Evolutionary conservation across 2,329 filamentous ascomycete genomes (phyloP), one percentile per base, ranked within the genome.

Genomic region (Alternaria infectoria): DNA sequence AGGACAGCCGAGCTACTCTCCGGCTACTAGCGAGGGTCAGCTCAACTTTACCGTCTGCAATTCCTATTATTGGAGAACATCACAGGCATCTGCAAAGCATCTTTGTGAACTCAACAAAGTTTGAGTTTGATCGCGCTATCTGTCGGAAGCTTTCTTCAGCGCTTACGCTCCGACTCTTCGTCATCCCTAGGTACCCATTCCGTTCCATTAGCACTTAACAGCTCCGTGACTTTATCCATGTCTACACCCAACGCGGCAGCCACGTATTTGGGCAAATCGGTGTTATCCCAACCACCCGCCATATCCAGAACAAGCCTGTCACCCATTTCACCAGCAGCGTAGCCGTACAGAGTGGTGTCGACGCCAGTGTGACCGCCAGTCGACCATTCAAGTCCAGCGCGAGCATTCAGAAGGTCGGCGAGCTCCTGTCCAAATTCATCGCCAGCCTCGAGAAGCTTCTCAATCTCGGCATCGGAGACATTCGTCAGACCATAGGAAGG

Each of bases 331-430:
- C 71, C 72, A 40, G 28, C 64, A 12, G 62, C 80, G 43, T 81
- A 79, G 5, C 79, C 80, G 55, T 78, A 79, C 15, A 82, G 67
- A 1, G 73, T 78, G 21, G 80, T 71, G 61, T 82, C 81, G 25
- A 77, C 73, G 44, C 70, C 79, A 3, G 76, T 77, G 60, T 82
- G 80, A 0, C 79, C 80, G 9, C 74, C 72, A 4, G 79, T 81
- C 6, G 73, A 71, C 79, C 79, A 81, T 45, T 76, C 72, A 2
- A 77, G 69, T 12, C 78, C 76, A 25, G 78, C 71, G 5, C 58
- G 52, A 1, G 15, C 30, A n/a, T 50, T 57, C 11, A 82, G 61
- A 9, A 76, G 66, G 17, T 67, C 61, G 2, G 72, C 72, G 7
- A 82, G 62, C 21, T 77, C 76, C 21, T 68, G 46, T 0, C 59